Evolutionary conservation across 805 yeast species (phyloP).

Genomic region (Zygotorulaspora florentina): DNA sequence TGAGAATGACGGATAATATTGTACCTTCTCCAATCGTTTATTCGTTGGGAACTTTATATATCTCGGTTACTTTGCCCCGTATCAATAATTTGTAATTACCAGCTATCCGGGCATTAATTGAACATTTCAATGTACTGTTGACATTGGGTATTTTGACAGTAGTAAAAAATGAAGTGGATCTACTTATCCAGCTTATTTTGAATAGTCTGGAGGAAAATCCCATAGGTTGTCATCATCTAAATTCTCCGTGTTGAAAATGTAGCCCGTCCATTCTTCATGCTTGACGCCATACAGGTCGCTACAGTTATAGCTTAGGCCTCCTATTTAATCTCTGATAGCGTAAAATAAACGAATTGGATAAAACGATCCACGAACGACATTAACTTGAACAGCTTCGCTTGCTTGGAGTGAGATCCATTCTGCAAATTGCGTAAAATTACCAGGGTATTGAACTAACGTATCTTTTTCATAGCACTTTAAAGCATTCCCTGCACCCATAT

Average conservation of each 20-base stretch:
- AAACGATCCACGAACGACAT: constrained; percentile 23
- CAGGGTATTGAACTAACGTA: constrained; percentile 3
- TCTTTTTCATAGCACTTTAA: constrained; percentile 34
- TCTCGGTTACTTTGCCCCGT: too few relatives aligned
- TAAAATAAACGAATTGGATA: constrained; percentile 32
- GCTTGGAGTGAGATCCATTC: constrained; percentile 15
- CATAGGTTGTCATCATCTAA: not conserved
- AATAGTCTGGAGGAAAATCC: not conserved
- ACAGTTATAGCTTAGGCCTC: constrained; percentile 15
- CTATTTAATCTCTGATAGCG: constrained; percentile 19
- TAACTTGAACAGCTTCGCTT: not conserved
- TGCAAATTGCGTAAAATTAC: constrained; percentile 8
- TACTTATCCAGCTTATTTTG: too few relatives aligned
- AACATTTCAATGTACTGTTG: too few relatives aligned
- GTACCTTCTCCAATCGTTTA: too few relatives aligned
- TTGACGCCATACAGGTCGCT: constrained; percentile 20
- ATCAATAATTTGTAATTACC: too few relatives aligned
- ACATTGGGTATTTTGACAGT: too few relatives aligned
- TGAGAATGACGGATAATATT: too few relatives aligned
- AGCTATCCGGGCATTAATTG: too few relatives aligned
- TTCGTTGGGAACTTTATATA: too few relatives aligned
- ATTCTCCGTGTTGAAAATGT: constrained; percentile 13
- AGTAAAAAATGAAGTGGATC: too few relatives aligned
- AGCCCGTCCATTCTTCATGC: constrained; percentile 15
- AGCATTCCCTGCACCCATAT: constrained; percentile 32